Base-by-base conservation (phyloP, 2,329 filamentous ascomycete genomes). In the Teratosphaeria nubilosa region DNA sequence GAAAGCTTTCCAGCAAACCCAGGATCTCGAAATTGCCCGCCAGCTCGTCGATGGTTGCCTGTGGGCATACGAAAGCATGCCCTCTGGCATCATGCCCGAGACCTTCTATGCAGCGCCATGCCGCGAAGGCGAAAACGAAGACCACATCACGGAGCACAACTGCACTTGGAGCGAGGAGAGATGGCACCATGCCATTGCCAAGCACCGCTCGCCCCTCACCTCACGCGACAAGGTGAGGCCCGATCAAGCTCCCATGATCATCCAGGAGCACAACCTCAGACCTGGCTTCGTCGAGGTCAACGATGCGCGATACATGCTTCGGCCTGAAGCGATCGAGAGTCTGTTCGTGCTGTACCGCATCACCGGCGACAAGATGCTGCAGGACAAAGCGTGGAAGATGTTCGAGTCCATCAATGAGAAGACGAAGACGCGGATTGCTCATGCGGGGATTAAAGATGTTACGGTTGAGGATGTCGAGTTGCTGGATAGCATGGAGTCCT, bases 1-100 rank as follows among this genome's bases (percentile, higher is more conserved):
- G 45, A 81, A 79, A 64, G 66, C 84, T 1, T 84, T 85, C 66
- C 71, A 75, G 14, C 74, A 80, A n/a, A 69, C 77, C 2, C 71
- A 73, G n/a, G 82, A 85, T 62, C 71, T 85, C 59, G 72, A 77
- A 0, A 77, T 84, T 55, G 83, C 80, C 10, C 73, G 76, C 37
- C 80, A 82, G 64, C 73, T 86, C 52, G 80, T 81, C 0, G 78
- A 85, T 56, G 80, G 80, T 2, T 86, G 83, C 65, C 77, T 84
- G 14, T 86, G 82, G 82, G 78, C 81, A 0, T 85, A 85, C 68
- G 76, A 79, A 62, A 73, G 77, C 13, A 80, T 80, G 9, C 77
- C 78, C 1, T 74, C 78, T 2, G 82, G 82, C 4, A 79, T 86
- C 59, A 85, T 85, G 82, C 82, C 83, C 0, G 83, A 86, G 66